phyloP scores from a whole-genome alignment of 1,284 basidiomycete species.

The Trichosporon inkin region DNA sequence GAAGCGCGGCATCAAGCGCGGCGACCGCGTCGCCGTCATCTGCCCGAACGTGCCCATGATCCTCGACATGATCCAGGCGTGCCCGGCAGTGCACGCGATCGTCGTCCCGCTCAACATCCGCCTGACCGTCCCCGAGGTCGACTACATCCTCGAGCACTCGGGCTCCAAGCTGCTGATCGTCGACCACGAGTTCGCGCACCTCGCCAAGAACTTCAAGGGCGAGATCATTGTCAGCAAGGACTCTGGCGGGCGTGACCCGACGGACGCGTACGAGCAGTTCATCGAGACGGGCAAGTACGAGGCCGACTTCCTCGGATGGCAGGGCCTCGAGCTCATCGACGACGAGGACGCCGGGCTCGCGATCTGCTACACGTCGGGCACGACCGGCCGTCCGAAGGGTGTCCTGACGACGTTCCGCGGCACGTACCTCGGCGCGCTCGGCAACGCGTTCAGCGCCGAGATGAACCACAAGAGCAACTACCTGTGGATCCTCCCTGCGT shows the following conservation, averaged over 20 bases:
- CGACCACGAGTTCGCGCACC: constrained; percentile 24
- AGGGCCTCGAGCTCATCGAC: constrained; percentile 21
- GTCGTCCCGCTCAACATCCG: constrained; percentile 24
- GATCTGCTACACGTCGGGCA: constrained; percentile 26
- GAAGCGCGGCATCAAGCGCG: constrained; percentile 65
- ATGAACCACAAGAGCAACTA: constrained; percentile 29
- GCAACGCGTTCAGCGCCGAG: constrained; percentile 18
- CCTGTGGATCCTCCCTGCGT: constrained; percentile 34
- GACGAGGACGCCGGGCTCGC: constrained; percentile 21
- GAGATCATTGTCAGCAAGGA: constrained; percentile 46
- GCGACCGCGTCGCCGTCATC: constrained; percentile 68
- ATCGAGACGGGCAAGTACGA: constrained; percentile 19
- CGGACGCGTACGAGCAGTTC: constrained; percentile 20
- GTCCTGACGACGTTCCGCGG: constrained; percentile 23
- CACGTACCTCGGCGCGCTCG: constrained; percentile 20
- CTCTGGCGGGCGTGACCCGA: constrained; percentile 18
- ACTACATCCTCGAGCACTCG: constrained; percentile 24
- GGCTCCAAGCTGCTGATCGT: constrained; percentile 15
- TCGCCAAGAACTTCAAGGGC: constrained; percentile 20
- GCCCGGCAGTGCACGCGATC: constrained; percentile 20
- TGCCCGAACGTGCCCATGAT: constrained; percentile 24
- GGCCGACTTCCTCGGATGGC: constrained; percentile 19
- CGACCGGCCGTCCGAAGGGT: constrained; percentile 24
- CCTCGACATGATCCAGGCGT: constrained; percentile 22
- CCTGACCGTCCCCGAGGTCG: constrained; percentile 21